A percentile compares a stretch with the other conserved stretches of the same genome.
Conservation (phyloP, 2,329 filamentous ascomycete genomes). For the Meredithiella fracta region DNA sequence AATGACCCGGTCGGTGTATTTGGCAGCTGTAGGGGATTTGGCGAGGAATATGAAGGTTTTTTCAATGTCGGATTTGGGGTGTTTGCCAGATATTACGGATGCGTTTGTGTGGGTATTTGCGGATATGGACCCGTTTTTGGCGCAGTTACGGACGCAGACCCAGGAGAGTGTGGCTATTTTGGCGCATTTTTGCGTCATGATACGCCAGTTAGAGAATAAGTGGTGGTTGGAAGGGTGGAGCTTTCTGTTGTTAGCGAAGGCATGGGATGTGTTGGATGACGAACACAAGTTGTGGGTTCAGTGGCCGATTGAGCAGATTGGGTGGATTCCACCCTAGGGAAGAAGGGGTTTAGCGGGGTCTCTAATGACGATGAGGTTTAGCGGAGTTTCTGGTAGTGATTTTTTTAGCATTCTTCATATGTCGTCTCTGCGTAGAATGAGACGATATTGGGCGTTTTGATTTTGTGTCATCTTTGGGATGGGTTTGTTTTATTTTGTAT, state of each 20-base stretch:
- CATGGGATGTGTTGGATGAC: slow-evolving; percentile 21
- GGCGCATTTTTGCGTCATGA: slow-evolving; percentile 21
- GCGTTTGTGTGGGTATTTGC: slow-evolving; percentile 26
- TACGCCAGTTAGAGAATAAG: slow-evolving; percentile 20
- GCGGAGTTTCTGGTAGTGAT: neutral
- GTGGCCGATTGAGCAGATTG: slow-evolving; percentile 17
- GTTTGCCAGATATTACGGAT: slow-evolving; percentile 21
- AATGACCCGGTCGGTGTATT: slow-evolving; percentile 3
- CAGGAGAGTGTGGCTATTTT: slow-evolving; percentile 22
- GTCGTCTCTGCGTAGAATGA: neutral
- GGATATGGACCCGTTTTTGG: slow-evolving; percentile 22
- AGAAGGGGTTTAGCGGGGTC: too few relatives aligned
- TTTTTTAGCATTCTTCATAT: neutral
- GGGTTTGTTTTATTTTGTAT: neutral
- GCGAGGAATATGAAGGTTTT: slow-evolving; percentile 11
- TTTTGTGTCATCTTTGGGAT: neutral
- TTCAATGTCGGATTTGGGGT: slow-evolving; percentile 3
- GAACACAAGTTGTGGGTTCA: slow-evolving; percentile 23
- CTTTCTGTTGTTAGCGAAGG: slow-evolving; percentile 20
- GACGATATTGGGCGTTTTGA: neutral
- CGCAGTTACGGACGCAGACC: slow-evolving; percentile 19
- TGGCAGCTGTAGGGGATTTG: slow-evolving; percentile 4
- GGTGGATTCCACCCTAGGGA: slow-evolving; percentile 14
- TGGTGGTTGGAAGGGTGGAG: slow-evolving; percentile 25
- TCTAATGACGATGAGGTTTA: too few relatives aligned